phyloP scores from a whole-genome alignment of 345 rosid species.

The Cochlearia excelsa region DNA sequence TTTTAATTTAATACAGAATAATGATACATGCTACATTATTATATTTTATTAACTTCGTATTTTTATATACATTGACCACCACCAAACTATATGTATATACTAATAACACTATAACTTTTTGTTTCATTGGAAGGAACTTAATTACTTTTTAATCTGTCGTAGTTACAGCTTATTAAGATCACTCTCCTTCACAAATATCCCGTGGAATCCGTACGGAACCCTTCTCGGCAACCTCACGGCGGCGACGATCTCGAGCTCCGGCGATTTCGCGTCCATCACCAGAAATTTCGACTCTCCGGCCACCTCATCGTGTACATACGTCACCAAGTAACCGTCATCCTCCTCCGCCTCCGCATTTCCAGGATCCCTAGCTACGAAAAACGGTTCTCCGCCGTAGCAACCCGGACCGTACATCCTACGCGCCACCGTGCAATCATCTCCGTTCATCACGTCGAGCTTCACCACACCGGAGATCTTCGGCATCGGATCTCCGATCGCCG shows the following conservation, averaged over 20 bases:
- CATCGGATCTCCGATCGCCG: slow-evolving; percentile 42
- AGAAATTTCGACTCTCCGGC: slow-evolving; percentile 35
- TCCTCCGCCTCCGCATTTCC: slow-evolving; percentile 32
- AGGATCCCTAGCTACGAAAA: slow-evolving; percentile 35
- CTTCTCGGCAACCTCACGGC: slow-evolving; percentile 38
- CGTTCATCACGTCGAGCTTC: slow-evolving; percentile 30
- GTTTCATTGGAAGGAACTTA: slow-evolving; percentile 2
- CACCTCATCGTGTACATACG: slow-evolving; percentile 35
- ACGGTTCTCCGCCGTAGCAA: slow-evolving; percentile 42
- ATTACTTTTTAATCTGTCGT: not conserved
- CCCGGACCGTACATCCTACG: slow-evolving; percentile 34
- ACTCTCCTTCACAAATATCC: slow-evolving; percentile 37
- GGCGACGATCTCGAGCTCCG: slow-evolving; percentile 36
- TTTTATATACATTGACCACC: slow-evolving; percentile 23
- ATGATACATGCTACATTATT: not conserved
- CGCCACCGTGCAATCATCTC: slow-evolving; percentile 37
- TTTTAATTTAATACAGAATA: not conserved
- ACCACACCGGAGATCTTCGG: slow-evolving; percentile 38
- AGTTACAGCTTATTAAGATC: slow-evolving; percentile 29
- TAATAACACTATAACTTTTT: not conserved
- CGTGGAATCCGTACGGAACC: slow-evolving; percentile 41
- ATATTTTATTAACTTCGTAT: not conserved
- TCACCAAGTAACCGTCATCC: slow-evolving; percentile 39
- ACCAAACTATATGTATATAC: slow-evolving; percentile 12
- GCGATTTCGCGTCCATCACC: slow-evolving; percentile 39